phyloP scores from a whole-genome alignment of 164 flowering plant species.

The Nymphaea thermarum region DNA sequence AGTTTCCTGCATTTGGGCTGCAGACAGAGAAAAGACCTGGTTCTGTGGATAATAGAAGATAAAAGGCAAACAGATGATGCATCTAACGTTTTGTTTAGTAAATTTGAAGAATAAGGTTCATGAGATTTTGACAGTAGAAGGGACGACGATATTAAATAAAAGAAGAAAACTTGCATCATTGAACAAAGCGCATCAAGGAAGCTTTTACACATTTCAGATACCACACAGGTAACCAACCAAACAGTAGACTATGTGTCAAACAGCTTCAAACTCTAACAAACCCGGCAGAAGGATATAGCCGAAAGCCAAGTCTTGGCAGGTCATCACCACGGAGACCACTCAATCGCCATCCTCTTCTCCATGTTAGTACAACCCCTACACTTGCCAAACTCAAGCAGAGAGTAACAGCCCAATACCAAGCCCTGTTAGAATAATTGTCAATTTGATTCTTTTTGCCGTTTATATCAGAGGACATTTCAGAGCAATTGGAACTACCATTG shows the following conservation, averaged over 20 bases:
- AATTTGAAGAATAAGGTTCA: too few species aligned
- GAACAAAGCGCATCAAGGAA: too few species aligned
- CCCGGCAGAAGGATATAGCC: not conserved
- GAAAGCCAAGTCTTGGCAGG: not conserved
- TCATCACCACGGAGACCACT: not conserved
- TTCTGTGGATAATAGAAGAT: too few species aligned
- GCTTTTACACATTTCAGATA: not conserved
- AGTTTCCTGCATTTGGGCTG: too few species aligned
- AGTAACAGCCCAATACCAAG: conserved; percentile 13
- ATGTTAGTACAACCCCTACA: conserved; percentile 9
- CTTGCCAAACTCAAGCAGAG: conserved; percentile 18
- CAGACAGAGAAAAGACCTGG: too few species aligned
- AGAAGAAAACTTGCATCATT: too few species aligned
- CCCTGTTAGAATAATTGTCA: not conserved
- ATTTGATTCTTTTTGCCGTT: not conserved
- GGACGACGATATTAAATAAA: too few species aligned
- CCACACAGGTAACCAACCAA: not conserved
- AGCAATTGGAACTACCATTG: not conserved
- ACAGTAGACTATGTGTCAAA: not conserved
- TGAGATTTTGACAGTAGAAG: too few species aligned
- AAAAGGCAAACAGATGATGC: too few species aligned
- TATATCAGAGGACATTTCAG: not conserved
- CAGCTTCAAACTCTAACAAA: not conserved
- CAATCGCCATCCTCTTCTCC: not conserved
- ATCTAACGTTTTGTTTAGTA: too few species aligned